Evolutionary conservation across 2,329 filamentous ascomycete species (phyloP).

Genomic region (Helminthosporium solani): DNA sequence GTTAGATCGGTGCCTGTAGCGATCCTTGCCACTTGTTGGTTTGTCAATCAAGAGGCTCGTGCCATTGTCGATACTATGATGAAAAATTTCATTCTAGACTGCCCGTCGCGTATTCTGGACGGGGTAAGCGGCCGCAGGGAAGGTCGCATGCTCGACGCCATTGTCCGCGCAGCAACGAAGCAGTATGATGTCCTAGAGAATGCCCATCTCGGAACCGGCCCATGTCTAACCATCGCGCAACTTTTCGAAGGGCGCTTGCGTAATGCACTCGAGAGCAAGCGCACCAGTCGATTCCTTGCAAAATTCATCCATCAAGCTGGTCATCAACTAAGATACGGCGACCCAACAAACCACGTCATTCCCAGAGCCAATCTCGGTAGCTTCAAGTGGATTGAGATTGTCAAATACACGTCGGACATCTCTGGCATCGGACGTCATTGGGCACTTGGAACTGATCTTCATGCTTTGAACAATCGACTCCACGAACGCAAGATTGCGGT

Average conservation of each 20-base stretch:
- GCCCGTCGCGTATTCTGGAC: conserved; percentile 9
- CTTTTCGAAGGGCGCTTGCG: conserved; percentile 10
- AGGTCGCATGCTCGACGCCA: conserved; percentile 12
- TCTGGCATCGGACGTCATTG: conserved; percentile 10
- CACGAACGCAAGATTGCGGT: conserved; percentile 3
- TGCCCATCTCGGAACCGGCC: conserved; percentile 2
- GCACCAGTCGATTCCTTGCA: conserved; percentile 5
- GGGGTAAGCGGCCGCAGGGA: conserved; percentile 10
- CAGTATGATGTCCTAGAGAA: conserved; percentile 4
- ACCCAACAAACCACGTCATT: neutral
- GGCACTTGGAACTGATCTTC: conserved; percentile 9
- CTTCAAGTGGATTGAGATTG: conserved; percentile 8
- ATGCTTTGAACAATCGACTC: conserved; percentile 10
- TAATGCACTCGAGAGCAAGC: conserved; percentile 4
- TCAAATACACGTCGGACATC: conserved; percentile 9
- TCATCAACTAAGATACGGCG: conserved; percentile 5
- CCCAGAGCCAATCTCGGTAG: neutral
- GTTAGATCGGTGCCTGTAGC: conserved; percentile 9
- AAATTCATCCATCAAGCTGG: conserved; percentile 12
- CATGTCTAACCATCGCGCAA: conserved; percentile 4
- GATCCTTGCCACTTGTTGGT: conserved; percentile 8
- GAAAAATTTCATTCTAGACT: conserved; percentile 7
- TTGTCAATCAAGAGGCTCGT: conserved; percentile 5
- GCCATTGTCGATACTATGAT: conserved; percentile 1
- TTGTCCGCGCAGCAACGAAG: conserved; percentile 6